Base-by-base conservation (phyloP, 495 filamentous ascomycete species). In the Antarctomyces pellizariae region DNA sequence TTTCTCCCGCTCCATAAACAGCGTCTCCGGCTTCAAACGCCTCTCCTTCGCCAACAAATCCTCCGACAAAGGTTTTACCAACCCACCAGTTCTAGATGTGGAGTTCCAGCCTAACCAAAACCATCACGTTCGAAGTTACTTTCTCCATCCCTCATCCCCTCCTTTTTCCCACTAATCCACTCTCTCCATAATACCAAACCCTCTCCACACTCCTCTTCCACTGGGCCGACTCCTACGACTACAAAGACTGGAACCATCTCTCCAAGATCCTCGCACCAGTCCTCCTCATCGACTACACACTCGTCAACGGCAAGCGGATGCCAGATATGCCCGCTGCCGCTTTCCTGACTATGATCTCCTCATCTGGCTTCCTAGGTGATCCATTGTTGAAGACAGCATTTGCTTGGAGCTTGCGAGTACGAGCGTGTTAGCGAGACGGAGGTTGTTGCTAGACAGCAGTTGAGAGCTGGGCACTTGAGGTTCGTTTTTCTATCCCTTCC, bases 161-260 rank as follows among this genome's bases (percentile, higher is more conserved):
- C n/a, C n/a, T n/a, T n/a, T n/a, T n/a, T n/a, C n/a, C n/a, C n/a
- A n/a, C n/a, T n/a, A n/a, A n/a, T n/a, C n/a, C n/a, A n/a, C n/a
- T n/a, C n/a, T n/a, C n/a, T n/a, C 28, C 44, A 51, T 59, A 66
- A 17, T 64, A 52, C 45, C 57, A 64, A 42, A 62, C 54, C 19
- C 38, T 54, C 17, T 52, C 39, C 18, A 50, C 61, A 36, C 55
- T 60, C 14, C 33, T 52, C 25, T 75, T 74, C 46, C 71, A 80
- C 35, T 83, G 75, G 75, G 74, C 69, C 0, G 75, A 82, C 39
- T 75, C 70, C 57, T 83, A 83, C 46, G 75, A 82, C 50, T 60
- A 56, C 39, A 83, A 74, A 58, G 69, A 83, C 58, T 80, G 75
- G 73, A 52, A 60, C 4, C 67, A 74, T 15, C 60, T 83, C 13